phyloP scores from a whole-genome alignment of 2,329 filamentous ascomycete genomes.

The Paecilomyces niveus region DNA sequence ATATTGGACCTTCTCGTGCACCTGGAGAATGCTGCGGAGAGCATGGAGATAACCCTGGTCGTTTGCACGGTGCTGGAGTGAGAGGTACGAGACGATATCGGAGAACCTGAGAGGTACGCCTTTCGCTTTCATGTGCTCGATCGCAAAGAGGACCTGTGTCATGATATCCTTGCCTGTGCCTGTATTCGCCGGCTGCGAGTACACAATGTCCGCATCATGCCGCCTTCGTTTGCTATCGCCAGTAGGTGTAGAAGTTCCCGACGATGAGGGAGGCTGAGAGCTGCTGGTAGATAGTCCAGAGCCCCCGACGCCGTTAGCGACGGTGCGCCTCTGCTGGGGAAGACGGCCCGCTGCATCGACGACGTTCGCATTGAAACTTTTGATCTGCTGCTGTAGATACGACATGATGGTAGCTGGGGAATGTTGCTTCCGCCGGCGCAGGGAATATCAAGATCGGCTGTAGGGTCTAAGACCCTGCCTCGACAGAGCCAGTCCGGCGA shows the following conservation, averaged over 20 bases:
- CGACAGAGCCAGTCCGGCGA: neutral
- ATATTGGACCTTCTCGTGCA: conserved; percentile 56
- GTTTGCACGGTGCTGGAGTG: conserved; percentile 57
- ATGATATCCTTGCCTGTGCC: conserved; percentile 73
- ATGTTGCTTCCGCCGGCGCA: neutral
- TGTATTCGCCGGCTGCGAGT: conserved; percentile 69
- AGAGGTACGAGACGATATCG: conserved; percentile 75
- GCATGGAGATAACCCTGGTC: conserved; percentile 51
- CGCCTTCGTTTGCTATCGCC: conserved; percentile 52
- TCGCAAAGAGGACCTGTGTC: conserved; percentile 81
- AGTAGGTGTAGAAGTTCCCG: conserved; percentile 23
- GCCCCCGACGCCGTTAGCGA: conserved; percentile 33
- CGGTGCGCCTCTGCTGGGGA: conserved; percentile 44
- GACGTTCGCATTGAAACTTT: conserved; percentile 55
- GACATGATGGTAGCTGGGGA: conserved; percentile 44
- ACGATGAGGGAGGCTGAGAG: conserved; percentile 41
- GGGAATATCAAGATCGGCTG: conserved; percentile 1
- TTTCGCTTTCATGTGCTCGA: conserved; percentile 71
- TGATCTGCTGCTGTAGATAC: conserved; percentile 60
- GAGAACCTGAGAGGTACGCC: conserved; percentile 61
- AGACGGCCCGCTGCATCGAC: conserved; percentile 59
- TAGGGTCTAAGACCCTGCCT: neutral
- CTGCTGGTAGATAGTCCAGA: conserved; percentile 54
- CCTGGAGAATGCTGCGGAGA: conserved; percentile 62
- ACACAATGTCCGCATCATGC: conserved; percentile 50